A percentile compares a stretch with the other conserved stretches of the same genome.
Evolutionary conservation across 2,329 filamentous ascomycete species (phyloP).

Genomic region (Setomelanomma holmii): DNA sequence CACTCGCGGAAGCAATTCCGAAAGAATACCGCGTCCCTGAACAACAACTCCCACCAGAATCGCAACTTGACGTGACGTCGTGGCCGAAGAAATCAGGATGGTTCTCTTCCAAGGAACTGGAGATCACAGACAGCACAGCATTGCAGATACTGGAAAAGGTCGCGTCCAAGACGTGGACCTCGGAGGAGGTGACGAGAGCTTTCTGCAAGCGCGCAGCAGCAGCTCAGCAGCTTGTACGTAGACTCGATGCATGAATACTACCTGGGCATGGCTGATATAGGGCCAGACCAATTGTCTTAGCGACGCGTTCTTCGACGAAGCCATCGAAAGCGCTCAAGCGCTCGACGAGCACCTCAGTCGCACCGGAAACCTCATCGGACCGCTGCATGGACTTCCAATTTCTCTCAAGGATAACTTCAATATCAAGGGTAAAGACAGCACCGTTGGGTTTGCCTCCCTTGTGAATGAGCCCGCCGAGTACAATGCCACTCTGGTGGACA

Average conservation of each 20-base stretch:
- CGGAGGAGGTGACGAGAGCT: conserved; percentile 59
- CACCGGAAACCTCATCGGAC: conserved; percentile 61
- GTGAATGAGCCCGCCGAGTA: conserved; percentile 64
- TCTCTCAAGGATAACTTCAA: conserved; percentile 77
- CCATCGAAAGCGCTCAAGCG: conserved; percentile 58
- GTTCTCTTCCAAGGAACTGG: conserved; percentile 62
- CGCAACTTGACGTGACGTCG: conserved; percentile 62
- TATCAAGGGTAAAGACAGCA: conserved; percentile 65
- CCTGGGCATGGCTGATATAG: conserved; percentile 5
- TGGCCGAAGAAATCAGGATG: conserved; percentile 66
- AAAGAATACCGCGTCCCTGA: conserved; percentile 64
- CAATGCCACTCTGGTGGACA: conserved; percentile 64
- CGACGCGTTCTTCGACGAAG: conserved; percentile 63
- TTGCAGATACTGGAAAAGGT: conserved; percentile 51
- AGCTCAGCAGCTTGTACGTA: conserved; percentile 61
- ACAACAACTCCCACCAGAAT: conserved; percentile 60
- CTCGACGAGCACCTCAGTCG: conserved; percentile 60
- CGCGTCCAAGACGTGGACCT: conserved; percentile 55
- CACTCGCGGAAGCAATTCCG: conserved; percentile 61
- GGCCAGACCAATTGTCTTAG: conserved; percentile 66
- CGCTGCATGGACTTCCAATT: conserved; percentile 71
- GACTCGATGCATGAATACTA: background rate
- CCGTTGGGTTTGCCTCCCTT: conserved; percentile 69
- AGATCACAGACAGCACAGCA: conserved; percentile 56
- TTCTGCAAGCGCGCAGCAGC: conserved; percentile 64